These are phyloP conservation scores for Pseudogymnoascus sp. DNA, from an alignment of 2,329 filamentous ascomycete genomes.

Conservation along the genomic window DNA sequence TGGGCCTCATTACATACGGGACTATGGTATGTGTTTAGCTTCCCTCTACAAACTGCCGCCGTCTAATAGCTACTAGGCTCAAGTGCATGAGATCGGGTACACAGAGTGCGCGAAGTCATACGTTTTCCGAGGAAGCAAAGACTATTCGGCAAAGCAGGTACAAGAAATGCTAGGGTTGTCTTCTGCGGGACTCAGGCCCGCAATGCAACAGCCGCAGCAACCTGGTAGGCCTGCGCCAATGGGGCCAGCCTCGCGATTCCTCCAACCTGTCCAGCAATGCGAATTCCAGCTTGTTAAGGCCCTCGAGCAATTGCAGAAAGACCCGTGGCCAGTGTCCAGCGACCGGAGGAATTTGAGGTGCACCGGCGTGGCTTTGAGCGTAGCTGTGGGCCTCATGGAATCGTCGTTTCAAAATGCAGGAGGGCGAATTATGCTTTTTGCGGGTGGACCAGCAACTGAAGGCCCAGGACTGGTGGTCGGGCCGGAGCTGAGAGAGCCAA, in stretches of 20 bases:
- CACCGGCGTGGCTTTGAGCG: conserved; percentile 91
- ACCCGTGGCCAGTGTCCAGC: conserved; percentile 94
- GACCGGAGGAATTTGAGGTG: conserved; percentile 86
- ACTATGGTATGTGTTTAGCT: conserved; percentile 64
- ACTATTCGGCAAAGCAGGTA: conserved; percentile 97
- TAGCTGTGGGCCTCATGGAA: conserved; percentile 86
- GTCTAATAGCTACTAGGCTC: conserved; percentile 46
- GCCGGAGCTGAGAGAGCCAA: conserved; percentile 89
- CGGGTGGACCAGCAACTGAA: conserved; percentile 89
- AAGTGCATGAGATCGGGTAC: conserved; percentile 97
- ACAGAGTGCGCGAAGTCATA: conserved; percentile 98
- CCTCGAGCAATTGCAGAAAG: conserved; percentile 88
- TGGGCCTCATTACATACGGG: conserved; percentile 78
- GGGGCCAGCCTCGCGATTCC: conserved; percentile 78
- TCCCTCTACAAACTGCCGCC: conserved; percentile 16
- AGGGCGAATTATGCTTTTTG: conserved; percentile 93
- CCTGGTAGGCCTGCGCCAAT: conserved; percentile 67
- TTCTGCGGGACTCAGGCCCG: conserved; percentile 63
- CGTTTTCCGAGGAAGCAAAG: conserved; percentile 95
- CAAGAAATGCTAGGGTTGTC: conserved; percentile 94
- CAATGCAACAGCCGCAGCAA: conserved; percentile 56
- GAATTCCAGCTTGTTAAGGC: conserved; percentile 97
- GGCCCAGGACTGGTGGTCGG: conserved; percentile 96
- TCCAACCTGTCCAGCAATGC: conserved; percentile 88
- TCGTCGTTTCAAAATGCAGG: conserved; percentile 93